Base-by-base conservation (phyloP, 2,329 filamentous ascomycete species). In the Didymellaceae sp. region DNA sequence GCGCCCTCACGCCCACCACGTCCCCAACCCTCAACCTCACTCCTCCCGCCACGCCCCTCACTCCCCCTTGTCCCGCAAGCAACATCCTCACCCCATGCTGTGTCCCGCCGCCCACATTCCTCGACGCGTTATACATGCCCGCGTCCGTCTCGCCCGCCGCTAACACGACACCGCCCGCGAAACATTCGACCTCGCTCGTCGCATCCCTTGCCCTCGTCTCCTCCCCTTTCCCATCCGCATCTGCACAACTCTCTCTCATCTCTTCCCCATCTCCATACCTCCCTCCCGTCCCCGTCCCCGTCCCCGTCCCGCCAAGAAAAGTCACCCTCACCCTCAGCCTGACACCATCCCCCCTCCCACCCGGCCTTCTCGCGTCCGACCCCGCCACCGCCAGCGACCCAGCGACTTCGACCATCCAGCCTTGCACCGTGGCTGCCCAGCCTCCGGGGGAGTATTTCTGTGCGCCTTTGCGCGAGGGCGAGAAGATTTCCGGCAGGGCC, bases 401-500 rank as follows among this genome's bases (percentile, higher is more conserved):
- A 3, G 66, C 57, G 28, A 22, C 35, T n/a, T 81, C 79, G 13
- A 83, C 66, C 10, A 84, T 69, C 80, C 80, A 83, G 13, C 73
- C 68, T 39, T 79, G 74, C 22, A 82, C 63, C 38, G 75, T 77
- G 1, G 75, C 72, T 3, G 81, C 81, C 45, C 82, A 67, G 1
- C 81, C 81, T 3, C 75, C 74, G 1, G 75, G 67, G 0, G 81
- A 35, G 54, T 79, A 83, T 57, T 78, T 78, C 54, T 79, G 74
- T 0, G 74, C n/a, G n/a, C n/a, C 76, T 51, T 76, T 76, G 20
- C 79, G 73, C 37, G 78, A 77, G 1, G 82, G 81, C 0, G 80
- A 82, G 64, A 84, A 84, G 30, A 77, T 74, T 31, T 81, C 78
- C 1, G 81, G 80, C 0, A 80, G 79, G 78, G 4, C 5, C 13